These are phyloP conservation scores for Polychaeton citri DNA, from an alignment of 2,329 filamentous ascomycete species.

Conservation along the genomic window DNA sequence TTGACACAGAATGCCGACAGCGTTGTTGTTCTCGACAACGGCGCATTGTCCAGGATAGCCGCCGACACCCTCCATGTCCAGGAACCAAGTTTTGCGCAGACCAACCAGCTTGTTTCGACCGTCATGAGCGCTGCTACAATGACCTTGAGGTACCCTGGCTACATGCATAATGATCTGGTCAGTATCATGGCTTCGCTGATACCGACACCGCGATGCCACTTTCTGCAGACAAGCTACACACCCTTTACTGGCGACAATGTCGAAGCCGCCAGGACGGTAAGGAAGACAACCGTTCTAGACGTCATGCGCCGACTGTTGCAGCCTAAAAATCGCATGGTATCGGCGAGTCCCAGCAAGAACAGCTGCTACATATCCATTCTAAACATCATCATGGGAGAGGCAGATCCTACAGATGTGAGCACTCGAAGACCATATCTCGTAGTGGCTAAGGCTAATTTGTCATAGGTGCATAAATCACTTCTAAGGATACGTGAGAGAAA, in stretches of 20 bases:
- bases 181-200: conserved; percentile 94
- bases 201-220: conserved; percentile 91
- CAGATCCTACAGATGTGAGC: conserved; percentile 78
- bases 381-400: conserved; percentile 97
- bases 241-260: conserved; percentile 95
- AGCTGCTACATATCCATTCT: conserved; percentile 98
- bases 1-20: conserved; percentile 94
- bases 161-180: conserved; percentile 99
- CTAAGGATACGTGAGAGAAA: conserved; percentile 88
- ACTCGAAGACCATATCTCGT: background rate
- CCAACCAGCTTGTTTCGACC: conserved; percentile 87
- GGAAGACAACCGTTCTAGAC: conserved; percentile 94
- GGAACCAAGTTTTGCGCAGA: conserved; percentile 91
- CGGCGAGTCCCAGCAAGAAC: conserved; percentile 85
- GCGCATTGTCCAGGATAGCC: conserved; percentile 82
- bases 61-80: conserved; percentile 90
- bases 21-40: conserved; percentile 94
- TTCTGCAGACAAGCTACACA: conserved; percentile 96
- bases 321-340: conserved; percentile 99
- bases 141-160: conserved; percentile 89
- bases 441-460: background rate
- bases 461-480: conserved; percentile 79
- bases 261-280: conserved; percentile 91
- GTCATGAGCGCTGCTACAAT: conserved; percentile 99
- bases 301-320: conserved; percentile 93